Percentiles rank a stretch among this genome's conserved stretches.
phyloP scores from a whole-genome alignment of 768 basidiomycete genomes.

The Tylopilus plumbeoviolaceoides region DNA sequence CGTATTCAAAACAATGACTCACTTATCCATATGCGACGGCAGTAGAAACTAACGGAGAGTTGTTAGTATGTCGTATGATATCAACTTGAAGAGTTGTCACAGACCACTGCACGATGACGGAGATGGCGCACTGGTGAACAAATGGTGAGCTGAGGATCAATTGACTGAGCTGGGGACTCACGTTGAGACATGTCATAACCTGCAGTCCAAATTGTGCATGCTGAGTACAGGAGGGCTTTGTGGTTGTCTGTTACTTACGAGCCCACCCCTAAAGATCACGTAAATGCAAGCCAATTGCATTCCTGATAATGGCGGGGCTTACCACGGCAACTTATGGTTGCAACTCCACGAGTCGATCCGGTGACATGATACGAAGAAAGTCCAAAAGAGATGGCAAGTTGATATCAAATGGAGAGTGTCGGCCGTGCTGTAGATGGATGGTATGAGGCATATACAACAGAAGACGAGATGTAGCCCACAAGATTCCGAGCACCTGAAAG shows the following conservation, averaged over 20 bases:
- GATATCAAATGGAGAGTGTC: constrained; percentile 8
- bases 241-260: constrained; percentile 1
- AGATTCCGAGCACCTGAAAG: neutral
- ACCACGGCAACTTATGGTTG: constrained; percentile 3
- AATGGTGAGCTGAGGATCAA: neutral
- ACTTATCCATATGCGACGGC: constrained; percentile 13
- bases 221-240: neutral
- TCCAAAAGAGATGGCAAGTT: constrained; percentile 4
- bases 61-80: neutral
- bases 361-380: constrained; percentile 5
- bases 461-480: neutral
- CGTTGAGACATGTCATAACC: constrained; percentile 2
- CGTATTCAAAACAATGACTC: neutral
- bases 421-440: neutral
- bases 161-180: neutral
- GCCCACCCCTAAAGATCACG: constrained; percentile 3
- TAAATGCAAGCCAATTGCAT: neutral
- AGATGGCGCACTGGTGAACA: neutral
- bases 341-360: neutral
- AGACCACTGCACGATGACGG: constrained; percentile 6
- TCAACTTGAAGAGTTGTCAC: neutral
- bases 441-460: neutral
- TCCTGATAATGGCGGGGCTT: neutral
- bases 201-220: neutral
- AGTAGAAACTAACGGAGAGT: constrained; percentile 6